Percentiles rank a stretch among this genome's conserved stretches.
These are phyloP conservation scores for Circinella minor DNA, from an alignment of 371 early-diverging fungal species.

Conservation along the genomic window DNA sequence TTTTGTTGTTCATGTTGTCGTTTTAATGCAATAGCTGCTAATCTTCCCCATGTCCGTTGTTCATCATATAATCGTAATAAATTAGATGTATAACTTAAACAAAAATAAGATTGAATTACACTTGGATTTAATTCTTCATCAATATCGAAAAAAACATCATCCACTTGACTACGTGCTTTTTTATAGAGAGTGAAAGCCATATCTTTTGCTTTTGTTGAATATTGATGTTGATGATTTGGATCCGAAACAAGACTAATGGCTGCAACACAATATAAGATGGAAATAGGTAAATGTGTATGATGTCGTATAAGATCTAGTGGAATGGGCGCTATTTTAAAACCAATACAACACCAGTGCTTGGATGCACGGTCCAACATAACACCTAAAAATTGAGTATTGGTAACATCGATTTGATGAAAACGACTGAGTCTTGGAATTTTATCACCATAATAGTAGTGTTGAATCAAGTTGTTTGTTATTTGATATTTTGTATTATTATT, in stretches of 20 bases:
- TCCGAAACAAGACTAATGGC: constrained; percentile 20
- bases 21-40: constrained; percentile 20
- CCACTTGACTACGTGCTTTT: constrained; percentile 10
- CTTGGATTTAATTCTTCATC: constrained; percentile 1
- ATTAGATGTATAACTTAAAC: constrained; percentile 25
- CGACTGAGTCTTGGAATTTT: no score
- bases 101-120: constrained; percentile 23
- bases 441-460: no score
- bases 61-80: constrained; percentile 23
- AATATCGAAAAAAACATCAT: constrained; percentile 21
- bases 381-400: constrained; percentile 3
- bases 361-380: constrained; percentile 16
- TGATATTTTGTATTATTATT: no score
- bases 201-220: constrained; percentile 1
- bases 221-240: constrained; percentile 15
- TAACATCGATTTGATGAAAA: background rate
- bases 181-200: constrained; percentile 24
- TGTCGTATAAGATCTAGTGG: constrained; percentile 8
- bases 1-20: no score
- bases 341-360: constrained; percentile 30
- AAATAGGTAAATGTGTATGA: constrained; percentile 19
- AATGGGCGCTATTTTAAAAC: constrained; percentile 28
- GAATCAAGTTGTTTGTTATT: no score
- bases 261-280: constrained; percentile 19
- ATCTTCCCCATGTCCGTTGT: constrained; percentile 25